These are phyloP conservation scores for Hymenochaete sp. DNA, from an alignment of 1,284 basidiomycete species.

Conservation along the genomic window DNA sequence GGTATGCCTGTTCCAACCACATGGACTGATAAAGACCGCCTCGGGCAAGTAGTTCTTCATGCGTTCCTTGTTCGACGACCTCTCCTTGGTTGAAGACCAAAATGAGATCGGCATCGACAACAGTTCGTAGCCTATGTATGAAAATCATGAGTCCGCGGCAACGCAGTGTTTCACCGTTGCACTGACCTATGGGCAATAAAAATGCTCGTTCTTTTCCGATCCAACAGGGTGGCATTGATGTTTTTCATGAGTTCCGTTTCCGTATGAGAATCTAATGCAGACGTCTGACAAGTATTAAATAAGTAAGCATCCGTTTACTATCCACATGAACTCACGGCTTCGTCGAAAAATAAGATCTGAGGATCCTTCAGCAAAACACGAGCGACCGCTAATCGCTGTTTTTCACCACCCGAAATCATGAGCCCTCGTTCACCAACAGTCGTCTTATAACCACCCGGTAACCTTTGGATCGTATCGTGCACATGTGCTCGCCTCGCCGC, in stretches of 20 bases:
- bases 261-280: conserved; percentile 89
- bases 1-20: conserved; percentile 73
- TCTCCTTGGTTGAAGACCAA: conserved; percentile 82
- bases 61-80: conserved; percentile 88
- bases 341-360: conserved; percentile 94
- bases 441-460: conserved; percentile 85
- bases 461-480: conserved; percentile 66
- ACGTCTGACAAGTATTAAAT: conserved; percentile 60
- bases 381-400: conserved; percentile 92
- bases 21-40: conserved; percentile 76
- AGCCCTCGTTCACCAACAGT: conserved; percentile 93
- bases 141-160: neutral
- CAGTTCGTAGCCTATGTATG: conserved; percentile 65
- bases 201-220: conserved; percentile 80
- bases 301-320: neutral
- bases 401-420: conserved; percentile 98
- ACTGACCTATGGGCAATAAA: conserved; percentile 79
- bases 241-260: conserved; percentile 94
- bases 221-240: conserved; percentile 73
- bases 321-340: conserved; percentile 59
- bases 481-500: conserved; percentile 85
- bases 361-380: conserved; percentile 90
- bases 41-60: conserved; percentile 68
- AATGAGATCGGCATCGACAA: conserved; percentile 89
- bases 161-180: neutral